Evolutionary conservation across 2,329 filamentous ascomycete genomes (phyloP).

Genomic region (Zymoseptoria brevis): DNA sequence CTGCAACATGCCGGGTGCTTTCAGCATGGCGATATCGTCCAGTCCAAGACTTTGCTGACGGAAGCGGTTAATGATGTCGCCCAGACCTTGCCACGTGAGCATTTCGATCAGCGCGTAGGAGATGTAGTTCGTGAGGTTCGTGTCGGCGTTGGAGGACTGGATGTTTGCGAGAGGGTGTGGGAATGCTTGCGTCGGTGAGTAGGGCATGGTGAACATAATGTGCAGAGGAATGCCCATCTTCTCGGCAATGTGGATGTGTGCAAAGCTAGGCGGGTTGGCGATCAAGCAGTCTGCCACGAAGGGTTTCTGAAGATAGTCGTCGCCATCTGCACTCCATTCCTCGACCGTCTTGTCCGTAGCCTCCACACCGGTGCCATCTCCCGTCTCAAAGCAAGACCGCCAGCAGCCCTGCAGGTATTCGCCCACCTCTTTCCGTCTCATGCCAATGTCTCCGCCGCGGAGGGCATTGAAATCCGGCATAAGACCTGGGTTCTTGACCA

Average conservation of each 20-base stretch:
- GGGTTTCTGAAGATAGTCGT: constrained; percentile 42
- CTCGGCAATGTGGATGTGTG: constrained; percentile 67
- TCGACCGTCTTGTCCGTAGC: constrained; percentile 39
- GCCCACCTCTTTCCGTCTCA: constrained; percentile 64
- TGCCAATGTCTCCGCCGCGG: constrained; percentile 67
- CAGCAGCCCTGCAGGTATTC: constrained; percentile 79
- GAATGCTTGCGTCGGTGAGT: constrained; percentile 77
- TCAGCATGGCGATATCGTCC: constrained; percentile 69
- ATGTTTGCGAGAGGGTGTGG: constrained; percentile 82
- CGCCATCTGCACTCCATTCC: constrained; percentile 33
- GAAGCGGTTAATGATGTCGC: constrained; percentile 86
- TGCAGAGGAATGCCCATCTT: constrained; percentile 67
- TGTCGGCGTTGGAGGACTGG: constrained; percentile 65
- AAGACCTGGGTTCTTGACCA: constrained; percentile 81
- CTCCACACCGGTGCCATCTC: constrained; percentile 50
- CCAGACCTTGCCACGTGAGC: constrained; percentile 87
- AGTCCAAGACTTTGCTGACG: constrained; percentile 65
- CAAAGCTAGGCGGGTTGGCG: constrained; percentile 70
- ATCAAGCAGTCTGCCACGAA: constrained; percentile 81
- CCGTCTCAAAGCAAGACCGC: constrained; percentile 74
- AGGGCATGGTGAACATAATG: constrained; percentile 95
- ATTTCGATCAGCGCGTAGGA: constrained; percentile 81
- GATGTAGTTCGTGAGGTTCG: constrained; percentile 70
- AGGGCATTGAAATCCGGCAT: constrained; percentile 76
- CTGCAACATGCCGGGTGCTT: constrained; percentile 71